These are phyloP conservation scores for Cryphonectria japonica DNA, from an alignment of 2,329 filamentous ascomycete genomes.

Conservation along the genomic window DNA sequence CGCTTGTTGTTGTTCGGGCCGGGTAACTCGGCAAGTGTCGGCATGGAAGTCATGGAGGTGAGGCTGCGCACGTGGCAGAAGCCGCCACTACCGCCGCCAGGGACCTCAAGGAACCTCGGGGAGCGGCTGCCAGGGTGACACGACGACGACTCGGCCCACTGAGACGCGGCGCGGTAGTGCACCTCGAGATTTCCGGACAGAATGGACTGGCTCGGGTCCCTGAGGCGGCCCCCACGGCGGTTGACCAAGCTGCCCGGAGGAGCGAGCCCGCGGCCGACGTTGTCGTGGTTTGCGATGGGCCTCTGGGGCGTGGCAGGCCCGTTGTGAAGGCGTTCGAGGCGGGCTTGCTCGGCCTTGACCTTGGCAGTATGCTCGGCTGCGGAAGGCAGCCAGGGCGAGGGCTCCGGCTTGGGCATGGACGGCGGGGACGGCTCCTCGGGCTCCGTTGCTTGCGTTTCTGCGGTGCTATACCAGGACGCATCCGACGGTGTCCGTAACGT, in stretches of 20 bases:
- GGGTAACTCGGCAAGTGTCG: conserved; percentile 4
- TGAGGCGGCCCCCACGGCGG: not conserved
- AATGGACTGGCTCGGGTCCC: not conserved
- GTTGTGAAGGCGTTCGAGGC: conserved; percentile 10
- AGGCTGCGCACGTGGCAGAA: not conserved
- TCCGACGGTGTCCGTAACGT: not conserved
- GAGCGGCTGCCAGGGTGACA: conserved; percentile 2
- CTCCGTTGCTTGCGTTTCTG: conserved; percentile 7
- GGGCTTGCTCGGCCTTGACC: conserved; percentile 21
- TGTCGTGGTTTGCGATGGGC: conserved; percentile 20
- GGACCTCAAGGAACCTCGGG: conserved; percentile 21
- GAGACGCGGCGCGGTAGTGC: conserved; percentile 21
- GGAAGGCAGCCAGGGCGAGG: conserved; percentile 45
- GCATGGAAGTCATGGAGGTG: conserved; percentile 12
- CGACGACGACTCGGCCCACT: conserved; percentile 20
- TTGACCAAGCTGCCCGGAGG: not conserved
- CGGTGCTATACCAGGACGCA: conserved; percentile 10
- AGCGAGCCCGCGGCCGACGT: not conserved
- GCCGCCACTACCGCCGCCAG: conserved; percentile 8
- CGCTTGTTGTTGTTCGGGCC: not conserved
- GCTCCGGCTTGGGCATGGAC: conserved; percentile 34
- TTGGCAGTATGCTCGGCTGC: conserved; percentile 36
- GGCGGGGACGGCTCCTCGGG: conserved; percentile 35
- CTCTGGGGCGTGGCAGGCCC: conserved; percentile 14
- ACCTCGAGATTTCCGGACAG: conserved; percentile 19